Base-by-base conservation (phyloP, 352 stramenopile species). In the Phytophthora kernoviae region DNA sequence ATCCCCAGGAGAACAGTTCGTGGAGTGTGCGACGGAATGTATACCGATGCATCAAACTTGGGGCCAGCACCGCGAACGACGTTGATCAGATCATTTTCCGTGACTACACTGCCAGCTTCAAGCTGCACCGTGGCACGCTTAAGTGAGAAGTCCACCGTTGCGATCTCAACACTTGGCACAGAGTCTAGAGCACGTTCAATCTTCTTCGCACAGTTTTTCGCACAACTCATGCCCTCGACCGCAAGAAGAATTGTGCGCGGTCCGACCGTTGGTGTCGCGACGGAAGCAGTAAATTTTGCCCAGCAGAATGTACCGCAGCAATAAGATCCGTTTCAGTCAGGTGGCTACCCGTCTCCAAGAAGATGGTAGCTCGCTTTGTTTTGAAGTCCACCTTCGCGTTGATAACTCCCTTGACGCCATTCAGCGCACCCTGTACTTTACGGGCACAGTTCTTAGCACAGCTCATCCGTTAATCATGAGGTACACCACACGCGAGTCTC, bases 141-240 rank as follows among this genome's bases (percentile, higher is more conserved):
- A 9, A 70, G 55, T 6, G 60, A 42, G 26, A 95, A 94, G 33
- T 95, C 79, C 48, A 96, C 86, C 5, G 48, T 67, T 0, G 84
- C 82, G 33, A 39, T 81, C 43, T 89, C 55, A 21, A 96, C 81
- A 5, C 77, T 77, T 5, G 72, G 14, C 1, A 79, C 62, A 4
- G 70, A 58, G 36, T 66, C 66, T 26, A 96, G 70, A 6, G 81
- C 78, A 1, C 58, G 72, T 49, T 93, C 65, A 1, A 96, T 75
- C 49, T 94, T 96, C 5, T 62, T 70, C 15, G 82, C 86, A 22
- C 87, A 94, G 37, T 91, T 92, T 53, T 90, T 92, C 14, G 79
- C 79, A 48, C 84, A 93, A 42, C 75, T 91, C 87, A 96, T 94
- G 17, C 86, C 87, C 4, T 78, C 70, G 14, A 96, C 62, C 17